These are phyloP conservation scores for Acer negundo DNA, from an alignment of 345 rosid species.

Conservation along the genomic window DNA sequence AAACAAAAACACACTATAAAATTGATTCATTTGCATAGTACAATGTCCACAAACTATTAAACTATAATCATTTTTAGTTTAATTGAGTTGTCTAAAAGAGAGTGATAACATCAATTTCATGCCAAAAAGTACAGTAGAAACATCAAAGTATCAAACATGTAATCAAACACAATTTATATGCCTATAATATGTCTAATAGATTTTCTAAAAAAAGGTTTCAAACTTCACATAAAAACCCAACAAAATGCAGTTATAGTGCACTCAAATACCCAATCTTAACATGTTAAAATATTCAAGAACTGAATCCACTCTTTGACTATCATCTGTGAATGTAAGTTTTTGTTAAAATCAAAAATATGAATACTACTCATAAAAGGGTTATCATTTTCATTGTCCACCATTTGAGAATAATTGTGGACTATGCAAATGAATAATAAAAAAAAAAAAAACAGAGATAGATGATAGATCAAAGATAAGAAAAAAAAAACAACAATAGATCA, in stretches of 20 bases:
- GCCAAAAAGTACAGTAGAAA: background rate
- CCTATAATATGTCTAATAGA: slow-evolving; percentile 4
- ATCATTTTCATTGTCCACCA: background rate
- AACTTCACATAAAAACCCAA: background rate
- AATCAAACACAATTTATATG: background rate
- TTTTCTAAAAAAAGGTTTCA: background rate
- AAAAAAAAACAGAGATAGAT: too few species aligned
- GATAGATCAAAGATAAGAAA: too few species aligned
- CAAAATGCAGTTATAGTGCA: background rate
- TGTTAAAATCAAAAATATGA: background rate
- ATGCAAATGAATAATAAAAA: too few species aligned
- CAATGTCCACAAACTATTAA: too few species aligned
- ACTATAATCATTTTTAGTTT: too few species aligned
- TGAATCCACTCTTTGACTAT: background rate
- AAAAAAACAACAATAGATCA: too few species aligned
- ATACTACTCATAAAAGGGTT: background rate
- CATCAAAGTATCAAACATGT: background rate
- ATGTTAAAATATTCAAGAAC: background rate
- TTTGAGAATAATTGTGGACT: too few species aligned
- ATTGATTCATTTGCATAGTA: too few species aligned
- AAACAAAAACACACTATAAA: too few species aligned
- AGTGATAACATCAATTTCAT: too few species aligned
- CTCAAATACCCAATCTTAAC: background rate
- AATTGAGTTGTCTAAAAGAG: too few species aligned
- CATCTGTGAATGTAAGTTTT: background rate